phyloP scores from a whole-genome alignment of 2,329 filamentous ascomycete genomes.

The Scorias spongiosa region DNA sequence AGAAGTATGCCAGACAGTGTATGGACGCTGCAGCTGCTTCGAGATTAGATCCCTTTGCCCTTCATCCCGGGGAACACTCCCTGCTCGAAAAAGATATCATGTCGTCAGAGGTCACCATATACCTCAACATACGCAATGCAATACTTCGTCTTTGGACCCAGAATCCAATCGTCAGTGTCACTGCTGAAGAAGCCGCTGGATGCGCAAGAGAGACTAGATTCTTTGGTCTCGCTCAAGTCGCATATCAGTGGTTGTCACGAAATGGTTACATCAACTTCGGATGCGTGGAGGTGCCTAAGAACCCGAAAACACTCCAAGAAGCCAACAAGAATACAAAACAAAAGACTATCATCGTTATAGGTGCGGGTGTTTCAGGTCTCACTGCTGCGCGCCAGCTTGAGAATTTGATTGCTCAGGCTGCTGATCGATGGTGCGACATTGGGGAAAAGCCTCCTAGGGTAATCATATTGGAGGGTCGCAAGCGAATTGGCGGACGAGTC shows the following conservation, averaged over 20 bases:
- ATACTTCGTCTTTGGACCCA: constrained; percentile 81
- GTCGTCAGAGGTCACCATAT: constrained; percentile 79
- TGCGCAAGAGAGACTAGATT: constrained; percentile 78
- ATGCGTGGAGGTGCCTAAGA: constrained; percentile 55
- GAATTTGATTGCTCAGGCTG: constrained; percentile 68
- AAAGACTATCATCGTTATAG: constrained; percentile 72
- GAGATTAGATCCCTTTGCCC: constrained; percentile 71
- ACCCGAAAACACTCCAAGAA: constrained; percentile 24
- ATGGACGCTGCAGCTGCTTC: constrained; percentile 80
- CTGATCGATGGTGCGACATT: constrained; percentile 46
- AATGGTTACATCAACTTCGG: constrained; percentile 95
- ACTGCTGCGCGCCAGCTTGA: constrained; percentile 86
- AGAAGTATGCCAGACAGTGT: constrained; percentile 81
- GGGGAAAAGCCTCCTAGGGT: constrained; percentile 59
- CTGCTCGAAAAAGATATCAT: constrained; percentile 71
- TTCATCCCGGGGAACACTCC: constrained; percentile 72
- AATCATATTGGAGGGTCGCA: constrained; percentile 71
- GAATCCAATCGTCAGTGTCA: constrained; percentile 71
- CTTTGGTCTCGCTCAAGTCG: constrained; percentile 77
- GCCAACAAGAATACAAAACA: constrained; percentile 33
- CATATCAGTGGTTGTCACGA: constrained; percentile 82
- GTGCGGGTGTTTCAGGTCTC: constrained; percentile 85
- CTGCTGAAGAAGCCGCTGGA: constrained; percentile 71
- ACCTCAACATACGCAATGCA: constrained; percentile 89
- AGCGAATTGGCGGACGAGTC: constrained; percentile 77